A percentile compares a stretch with the other conserved stretches of the same genome.
Conservation (phyloP, 2,329 filamentous ascomycete species). For the Ophiostoma sp. region DNA sequence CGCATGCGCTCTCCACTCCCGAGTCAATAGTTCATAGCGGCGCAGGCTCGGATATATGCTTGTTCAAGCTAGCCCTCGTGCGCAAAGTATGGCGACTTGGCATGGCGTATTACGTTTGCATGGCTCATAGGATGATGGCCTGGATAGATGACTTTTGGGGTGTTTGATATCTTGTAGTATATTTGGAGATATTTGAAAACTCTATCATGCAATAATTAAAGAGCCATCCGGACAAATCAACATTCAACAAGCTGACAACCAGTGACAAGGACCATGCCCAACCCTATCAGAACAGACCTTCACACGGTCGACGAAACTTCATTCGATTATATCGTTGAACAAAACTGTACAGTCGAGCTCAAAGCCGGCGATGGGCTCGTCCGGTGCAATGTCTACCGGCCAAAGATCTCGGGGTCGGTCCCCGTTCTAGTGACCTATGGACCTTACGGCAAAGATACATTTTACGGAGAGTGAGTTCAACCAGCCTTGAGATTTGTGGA, state of each 20-base stretch:
- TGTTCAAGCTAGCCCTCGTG: background rate
- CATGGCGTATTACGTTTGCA: background rate
- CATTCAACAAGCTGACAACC: background rate
- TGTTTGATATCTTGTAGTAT: background rate
- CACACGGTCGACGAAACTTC: slow-evolving; percentile 25
- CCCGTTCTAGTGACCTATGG: slow-evolving; percentile 67
- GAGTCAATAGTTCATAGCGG: background rate
- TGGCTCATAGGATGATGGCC: background rate
- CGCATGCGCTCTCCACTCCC: background rate
- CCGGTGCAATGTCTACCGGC: slow-evolving; percentile 39
- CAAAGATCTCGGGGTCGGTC: slow-evolving; percentile 33
- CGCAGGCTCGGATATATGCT: background rate
- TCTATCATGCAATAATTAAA: background rate
- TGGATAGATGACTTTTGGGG: background rate
- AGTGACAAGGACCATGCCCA: slow-evolving; percentile 29
- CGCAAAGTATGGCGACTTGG: slow-evolving; percentile 7
- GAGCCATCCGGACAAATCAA: background rate
- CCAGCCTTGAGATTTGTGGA: background rate
- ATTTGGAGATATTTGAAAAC: background rate
- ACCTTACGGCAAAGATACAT: slow-evolving; percentile 69
- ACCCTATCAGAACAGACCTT: background rate
- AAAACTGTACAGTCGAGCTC: slow-evolving; percentile 35
- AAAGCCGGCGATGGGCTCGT: slow-evolving; percentile 33
- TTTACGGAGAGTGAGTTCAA: slow-evolving; percentile 42
- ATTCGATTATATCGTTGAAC: slow-evolving; percentile 40